phyloP scores from a whole-genome alignment of 495 filamentous ascomycete species.

The Hypoxylon trugodes region DNA sequence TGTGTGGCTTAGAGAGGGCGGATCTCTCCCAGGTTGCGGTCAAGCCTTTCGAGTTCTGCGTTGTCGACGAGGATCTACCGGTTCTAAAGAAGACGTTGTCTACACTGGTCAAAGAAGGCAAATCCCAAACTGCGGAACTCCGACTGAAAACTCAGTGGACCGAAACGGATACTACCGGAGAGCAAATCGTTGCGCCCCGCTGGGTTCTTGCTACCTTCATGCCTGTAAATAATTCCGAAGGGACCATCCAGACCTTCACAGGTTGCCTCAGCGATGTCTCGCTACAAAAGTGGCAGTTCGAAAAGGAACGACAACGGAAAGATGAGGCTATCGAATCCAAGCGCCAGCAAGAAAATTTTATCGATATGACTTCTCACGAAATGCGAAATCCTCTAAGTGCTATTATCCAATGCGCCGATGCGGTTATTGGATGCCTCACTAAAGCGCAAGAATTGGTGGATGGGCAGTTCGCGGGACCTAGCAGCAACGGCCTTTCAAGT shows the following conservation, averaged over 20 bases:
- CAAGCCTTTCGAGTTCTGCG: constrained; percentile 52
- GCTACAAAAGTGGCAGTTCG: constrained; percentile 69
- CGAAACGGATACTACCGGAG: constrained; percentile 64
- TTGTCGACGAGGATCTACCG: constrained; percentile 66
- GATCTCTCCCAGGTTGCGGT: constrained; percentile 42
- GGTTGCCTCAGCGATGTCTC: constrained; percentile 67
- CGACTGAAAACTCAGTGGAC: constrained; percentile 70
- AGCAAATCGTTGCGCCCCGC: constrained; percentile 54
- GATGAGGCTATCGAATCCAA: constrained; percentile 72
- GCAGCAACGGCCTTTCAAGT: not conserved
- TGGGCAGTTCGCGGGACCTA: constrained; percentile 1
- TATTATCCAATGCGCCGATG: constrained; percentile 82
- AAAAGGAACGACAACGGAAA: constrained; percentile 66
- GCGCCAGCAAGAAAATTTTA: constrained; percentile 80
- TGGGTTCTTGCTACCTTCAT: constrained; percentile 77
- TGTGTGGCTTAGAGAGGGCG: constrained; percentile 69
- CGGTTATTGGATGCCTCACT: constrained; percentile 68
- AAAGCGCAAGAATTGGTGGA: constrained; percentile 39
- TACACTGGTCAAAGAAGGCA: constrained; percentile 61
- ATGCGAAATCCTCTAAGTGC: constrained; percentile 85
- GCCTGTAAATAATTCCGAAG: constrained; percentile 66
- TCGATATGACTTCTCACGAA: constrained; percentile 88
- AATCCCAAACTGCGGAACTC: constrained; percentile 69
- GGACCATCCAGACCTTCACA: constrained; percentile 71
- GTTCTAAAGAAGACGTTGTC: constrained; percentile 62